Evolutionary conservation across 2,329 filamentous ascomycete genomes (phyloP).

Genomic region (Hypoxylon rubiginosum): DNA sequence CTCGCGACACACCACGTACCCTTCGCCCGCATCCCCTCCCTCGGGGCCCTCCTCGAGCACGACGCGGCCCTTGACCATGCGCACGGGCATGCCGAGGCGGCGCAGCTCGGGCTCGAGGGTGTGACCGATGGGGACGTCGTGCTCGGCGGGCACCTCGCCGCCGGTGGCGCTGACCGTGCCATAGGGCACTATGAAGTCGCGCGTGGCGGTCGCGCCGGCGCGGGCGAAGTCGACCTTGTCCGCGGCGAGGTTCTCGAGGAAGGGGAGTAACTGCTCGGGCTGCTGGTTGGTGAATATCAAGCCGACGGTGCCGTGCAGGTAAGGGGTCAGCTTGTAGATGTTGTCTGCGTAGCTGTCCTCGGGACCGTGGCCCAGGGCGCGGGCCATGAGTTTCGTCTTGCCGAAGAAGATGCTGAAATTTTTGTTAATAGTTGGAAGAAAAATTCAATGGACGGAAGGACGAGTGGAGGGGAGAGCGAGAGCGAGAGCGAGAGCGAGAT

Average conservation of each 20-base stretch:
- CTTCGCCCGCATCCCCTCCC: slow-evolving; percentile 63
- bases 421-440: slow-evolving; percentile 10
- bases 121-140: slow-evolving; percentile 90
- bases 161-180: slow-evolving; percentile 86
- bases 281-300: slow-evolving; percentile 89
- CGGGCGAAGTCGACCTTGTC: slow-evolving; percentile 88
- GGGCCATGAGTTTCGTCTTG: slow-evolving; percentile 99
- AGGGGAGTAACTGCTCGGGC: slow-evolving; percentile 74
- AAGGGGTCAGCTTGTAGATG: slow-evolving; percentile 75
- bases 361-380: slow-evolving; percentile 84
- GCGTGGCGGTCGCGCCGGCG: slow-evolving; percentile 81
- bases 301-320: slow-evolving; percentile 86
- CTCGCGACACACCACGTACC: slow-evolving; percentile 86
- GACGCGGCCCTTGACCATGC: slow-evolving; percentile 89
- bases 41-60: slow-evolving; percentile 69
- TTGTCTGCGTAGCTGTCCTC: slow-evolving; percentile 86
- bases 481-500: slow-evolving; percentile 46
- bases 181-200: slow-evolving; percentile 83
- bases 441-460: slow-evolving; percentile 17
- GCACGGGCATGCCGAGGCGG: slow-evolving; percentile 89
- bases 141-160: slow-evolving; percentile 81
- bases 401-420: slow-evolving; percentile 88
- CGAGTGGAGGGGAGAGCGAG: slow-evolving; percentile 43
- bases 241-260: slow-evolving; percentile 75
- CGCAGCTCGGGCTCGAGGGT: slow-evolving; percentile 91